phyloP scores from a whole-genome alignment of 2,329 filamentous ascomycete genomes.

The Tetracladium maxilliforme region DNA sequence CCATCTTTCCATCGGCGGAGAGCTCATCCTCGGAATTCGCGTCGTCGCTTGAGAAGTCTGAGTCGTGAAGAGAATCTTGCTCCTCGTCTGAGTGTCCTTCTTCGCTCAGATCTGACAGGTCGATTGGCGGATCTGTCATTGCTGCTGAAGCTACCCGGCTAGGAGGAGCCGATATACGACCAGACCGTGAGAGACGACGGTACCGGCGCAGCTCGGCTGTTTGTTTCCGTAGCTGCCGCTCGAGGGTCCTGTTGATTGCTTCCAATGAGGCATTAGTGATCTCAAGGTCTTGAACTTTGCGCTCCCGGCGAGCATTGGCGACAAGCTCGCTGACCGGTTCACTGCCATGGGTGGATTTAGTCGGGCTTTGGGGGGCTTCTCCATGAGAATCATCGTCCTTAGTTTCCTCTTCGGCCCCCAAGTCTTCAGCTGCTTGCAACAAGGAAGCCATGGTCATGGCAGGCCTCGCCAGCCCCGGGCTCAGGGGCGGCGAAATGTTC shows the following conservation, averaged over 20 bases:
- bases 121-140: conserved; percentile 3
- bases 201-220: conserved; percentile 77
- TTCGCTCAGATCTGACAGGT: conserved; percentile 35
- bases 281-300: conserved; percentile 90
- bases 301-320: conserved; percentile 75
- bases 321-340: conserved; percentile 63
- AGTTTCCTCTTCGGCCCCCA: too few species aligned
- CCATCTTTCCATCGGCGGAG: conserved; percentile 22
- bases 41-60: conserved; percentile 37
- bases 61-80: conserved; percentile 25
- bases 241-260: conserved; percentile 86
- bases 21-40: conserved; percentile 16
- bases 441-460: too few species aligned
- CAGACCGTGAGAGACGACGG: conserved; percentile 70
- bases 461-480: too few species aligned
- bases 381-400: conserved; percentile 31
- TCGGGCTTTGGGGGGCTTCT: conserved; percentile 35
- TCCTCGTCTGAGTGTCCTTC: conserved; percentile 23
- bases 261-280: conserved; percentile 92
- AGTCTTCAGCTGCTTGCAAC: conserved; percentile 1
- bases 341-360: conserved; percentile 35
- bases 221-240: conserved; percentile 83
- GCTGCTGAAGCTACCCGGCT: conserved; percentile 19
- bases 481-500: too few species aligned
- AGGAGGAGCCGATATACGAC: conserved; percentile 50